Evolutionary conservation across 805 yeast genomes (phyloP).

Genomic region (Kuraishia borneana): DNA sequence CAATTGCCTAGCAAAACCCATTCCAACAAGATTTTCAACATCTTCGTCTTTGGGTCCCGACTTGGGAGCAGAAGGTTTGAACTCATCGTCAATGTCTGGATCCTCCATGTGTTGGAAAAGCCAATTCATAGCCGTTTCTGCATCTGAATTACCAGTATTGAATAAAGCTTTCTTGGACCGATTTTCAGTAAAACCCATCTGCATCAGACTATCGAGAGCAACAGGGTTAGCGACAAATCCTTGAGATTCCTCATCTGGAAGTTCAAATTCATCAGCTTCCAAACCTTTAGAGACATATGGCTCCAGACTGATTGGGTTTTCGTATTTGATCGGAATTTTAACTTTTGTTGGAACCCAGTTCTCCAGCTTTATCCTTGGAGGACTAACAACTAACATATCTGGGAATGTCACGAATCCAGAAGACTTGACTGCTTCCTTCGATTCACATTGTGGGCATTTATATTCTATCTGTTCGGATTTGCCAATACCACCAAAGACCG

Average conservation of each 20-base stretch:
- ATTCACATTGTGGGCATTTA: slow-evolving; percentile 45
- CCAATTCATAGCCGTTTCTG: slow-evolving; percentile 84
- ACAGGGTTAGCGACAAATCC: slow-evolving; percentile 44
- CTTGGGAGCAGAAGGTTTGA: slow-evolving; percentile 19
- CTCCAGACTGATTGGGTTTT: slow-evolving; percentile 30
- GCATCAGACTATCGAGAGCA: slow-evolving; percentile 41
- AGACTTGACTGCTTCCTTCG: slow-evolving; percentile 25
- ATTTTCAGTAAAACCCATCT: slow-evolving; percentile 82
- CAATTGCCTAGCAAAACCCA: slow-evolving; percentile 69
- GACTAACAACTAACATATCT: slow-evolving; percentile 54
- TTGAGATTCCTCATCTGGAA: slow-evolving; percentile 5
- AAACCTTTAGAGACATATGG: slow-evolving; percentile 19
- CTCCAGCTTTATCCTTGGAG: slow-evolving; percentile 70
- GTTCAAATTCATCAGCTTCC: slow-evolving; percentile 21
- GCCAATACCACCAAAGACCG: slow-evolving; percentile 34
- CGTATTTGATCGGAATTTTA: slow-evolving; percentile 57
- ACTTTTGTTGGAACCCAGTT: slow-evolving; percentile 88
- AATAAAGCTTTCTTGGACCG: slow-evolving; percentile 59
- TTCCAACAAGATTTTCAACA: slow-evolving; percentile 38
- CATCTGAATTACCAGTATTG: slow-evolving; percentile 51
- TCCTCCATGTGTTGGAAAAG: slow-evolving; percentile 84
- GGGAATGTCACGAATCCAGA: slow-evolving; percentile 57
- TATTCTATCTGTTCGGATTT: slow-evolving; percentile 50
- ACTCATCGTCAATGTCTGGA: slow-evolving; percentile 58
- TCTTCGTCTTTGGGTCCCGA: slow-evolving; percentile 23